Percentiles rank a stretch among this genome's conserved stretches.
Evolutionary conservation across 2,329 filamentous ascomycete genomes (phyloP).

Genomic region (Pyrenochaeta sp.): DNA sequence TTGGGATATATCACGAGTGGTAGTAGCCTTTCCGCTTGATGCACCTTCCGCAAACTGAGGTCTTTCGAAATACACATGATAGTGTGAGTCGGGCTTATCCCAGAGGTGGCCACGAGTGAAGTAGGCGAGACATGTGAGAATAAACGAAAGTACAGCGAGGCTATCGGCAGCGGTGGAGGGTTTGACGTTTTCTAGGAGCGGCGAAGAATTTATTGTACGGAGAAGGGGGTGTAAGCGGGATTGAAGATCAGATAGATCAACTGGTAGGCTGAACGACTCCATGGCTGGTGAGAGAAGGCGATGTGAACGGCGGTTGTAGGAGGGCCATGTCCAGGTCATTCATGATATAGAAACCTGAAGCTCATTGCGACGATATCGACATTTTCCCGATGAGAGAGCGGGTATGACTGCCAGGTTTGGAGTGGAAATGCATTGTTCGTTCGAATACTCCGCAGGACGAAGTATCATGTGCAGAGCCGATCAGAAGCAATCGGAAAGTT

Average conservation of each 20-base stretch:
- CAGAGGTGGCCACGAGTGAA: slow-evolving; percentile 54
- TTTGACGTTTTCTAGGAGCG: slow-evolving; percentile 26
- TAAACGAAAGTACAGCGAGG: slow-evolving; percentile 47
- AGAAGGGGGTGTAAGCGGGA: slow-evolving; percentile 23
- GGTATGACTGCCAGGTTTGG: slow-evolving; percentile 8
- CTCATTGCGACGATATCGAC: not conserved
- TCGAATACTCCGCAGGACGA: not conserved
- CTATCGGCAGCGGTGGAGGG: slow-evolving; percentile 50
- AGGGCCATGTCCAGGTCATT: not conserved
- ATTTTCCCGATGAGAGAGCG: not conserved
- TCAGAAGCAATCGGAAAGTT: not conserved
- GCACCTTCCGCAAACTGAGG: slow-evolving; percentile 54
- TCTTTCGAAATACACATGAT: slow-evolving; percentile 59
- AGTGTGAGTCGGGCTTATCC: slow-evolving; percentile 61
- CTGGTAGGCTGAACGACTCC: slow-evolving; percentile 20
- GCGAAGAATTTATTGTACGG: slow-evolving; percentile 14
- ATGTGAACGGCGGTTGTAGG: not conserved
- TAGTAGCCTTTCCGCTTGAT: slow-evolving; percentile 18
- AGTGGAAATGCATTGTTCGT: not conserved
- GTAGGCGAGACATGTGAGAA: slow-evolving; percentile 51
- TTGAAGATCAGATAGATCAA: slow-evolving; percentile 22
- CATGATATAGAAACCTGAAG: not conserved
- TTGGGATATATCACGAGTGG: slow-evolving; percentile 58
- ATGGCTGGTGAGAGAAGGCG: slow-evolving; percentile 8
- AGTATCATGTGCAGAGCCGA: not conserved